These are phyloP conservation scores for Heliamphora pulchella DNA, from an alignment of 179 eudicot genomes.

Conservation along the genomic window DNA sequence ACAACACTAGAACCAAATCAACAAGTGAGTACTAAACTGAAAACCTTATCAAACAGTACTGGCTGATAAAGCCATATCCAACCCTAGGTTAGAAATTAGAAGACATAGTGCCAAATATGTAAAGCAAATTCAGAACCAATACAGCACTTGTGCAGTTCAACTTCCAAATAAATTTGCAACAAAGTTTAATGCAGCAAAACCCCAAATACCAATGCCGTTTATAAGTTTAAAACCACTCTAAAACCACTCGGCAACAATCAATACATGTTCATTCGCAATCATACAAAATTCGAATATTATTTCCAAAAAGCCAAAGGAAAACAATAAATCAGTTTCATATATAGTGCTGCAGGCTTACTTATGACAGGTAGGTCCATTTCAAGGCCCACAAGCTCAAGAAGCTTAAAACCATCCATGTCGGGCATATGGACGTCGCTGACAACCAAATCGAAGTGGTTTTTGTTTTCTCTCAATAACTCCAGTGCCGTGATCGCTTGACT, in stretches of 20 bases:
- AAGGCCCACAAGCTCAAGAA: conserved; percentile 81
- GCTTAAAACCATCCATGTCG: conserved; percentile 90
- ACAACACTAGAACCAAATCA: conserved; percentile 48
- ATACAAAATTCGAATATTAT: background rate
- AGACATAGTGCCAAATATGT: background rate
- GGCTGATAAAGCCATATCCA: background rate
- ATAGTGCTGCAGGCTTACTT: conserved; percentile 36
- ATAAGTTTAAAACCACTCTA: background rate
- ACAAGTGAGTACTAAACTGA: background rate
- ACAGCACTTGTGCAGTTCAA: background rate
- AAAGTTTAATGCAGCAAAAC: background rate
- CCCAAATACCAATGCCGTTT: background rate
- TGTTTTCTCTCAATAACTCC: conserved; percentile 69
- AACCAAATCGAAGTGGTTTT: conserved; percentile 53
- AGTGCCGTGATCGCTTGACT: conserved; percentile 55
- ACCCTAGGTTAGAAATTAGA: background rate
- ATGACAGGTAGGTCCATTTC: conserved; percentile 91
- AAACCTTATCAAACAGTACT: background rate
- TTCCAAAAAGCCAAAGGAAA: background rate
- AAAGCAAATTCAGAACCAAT: background rate
- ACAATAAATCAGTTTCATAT: background rate
- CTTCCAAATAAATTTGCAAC: background rate
- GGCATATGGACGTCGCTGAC: conserved; percentile 89
- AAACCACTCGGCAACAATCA: background rate
- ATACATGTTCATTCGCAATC: background rate